Evolutionary conservation across 2,329 filamentous ascomycete species (phyloP), one percentile per base, ranked within the genome.

Genomic region (Whalleya microplaca): DNA sequence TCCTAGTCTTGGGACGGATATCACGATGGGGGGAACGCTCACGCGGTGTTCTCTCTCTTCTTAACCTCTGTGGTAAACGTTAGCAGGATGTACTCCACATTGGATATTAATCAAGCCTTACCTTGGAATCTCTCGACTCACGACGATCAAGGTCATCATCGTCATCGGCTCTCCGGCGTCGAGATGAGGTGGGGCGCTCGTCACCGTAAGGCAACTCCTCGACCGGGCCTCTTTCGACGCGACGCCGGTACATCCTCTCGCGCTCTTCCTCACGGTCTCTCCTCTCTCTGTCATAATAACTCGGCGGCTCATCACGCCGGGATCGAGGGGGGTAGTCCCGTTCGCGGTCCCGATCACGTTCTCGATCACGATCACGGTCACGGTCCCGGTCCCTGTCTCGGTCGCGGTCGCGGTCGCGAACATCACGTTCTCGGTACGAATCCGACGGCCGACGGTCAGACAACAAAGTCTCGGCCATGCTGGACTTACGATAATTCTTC

Each of bases 191-290:
- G 76, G 89, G 76, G 66, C 83, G 78, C 73, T 89, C 79, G 73
- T 94, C 92, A 59, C 94, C 92, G 72, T 97, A 97, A 69, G 96
- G 93, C 56, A 98, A 83, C 72, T 96, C 92, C 68, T 96, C 92
- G 59, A 92, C 87, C 65, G 88, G 87, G 65, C 89, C 88, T 66
- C 89, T 76, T 43, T 74, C 73, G 58, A 78, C 72, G 56, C 91
- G 91, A 65, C 93, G 90, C 55, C 92, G 87, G 74, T 96, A 97
- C 50, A 89, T 81, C 57, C 92, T 86, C 75, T 98, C 95, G 53
- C 94, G 86, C 72, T 97, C 93, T 65, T 92, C 90, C 71, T 98
- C 94, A 48, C 93, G 86, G 64, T 95, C 91, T 59, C 92, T 85
- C 51, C 93, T 84, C 75, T 96, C 94, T 52, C 91, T 88, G 57